Base-by-base conservation (phyloP, 192 early-diverging fungal species). In the Coemansia sp. region DNA sequence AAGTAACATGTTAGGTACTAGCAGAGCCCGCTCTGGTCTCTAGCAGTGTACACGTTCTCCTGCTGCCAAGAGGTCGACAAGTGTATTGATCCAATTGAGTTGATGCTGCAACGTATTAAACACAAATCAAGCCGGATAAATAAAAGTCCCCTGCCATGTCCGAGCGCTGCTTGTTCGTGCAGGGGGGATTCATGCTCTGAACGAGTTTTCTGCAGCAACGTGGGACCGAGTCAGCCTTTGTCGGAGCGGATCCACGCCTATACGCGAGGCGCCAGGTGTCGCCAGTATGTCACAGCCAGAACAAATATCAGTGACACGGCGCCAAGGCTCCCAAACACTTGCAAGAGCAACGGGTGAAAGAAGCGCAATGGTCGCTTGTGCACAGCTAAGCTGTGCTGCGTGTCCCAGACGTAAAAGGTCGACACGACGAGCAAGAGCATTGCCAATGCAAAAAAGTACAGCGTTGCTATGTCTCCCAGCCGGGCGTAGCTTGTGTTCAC, bases 251-350 rank as follows among this genome's bases (percentile, higher is more conserved):
- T 54, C 27, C 51, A 54, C 6, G 25, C 5, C 51, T 54, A 54
- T 25, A 25, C 14, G 10, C 2, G 1, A 27, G 14, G 51, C 6
- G 6, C 15, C 51, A 54, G 17, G 15, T 54, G 51, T 31, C 27
- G 51, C 51, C 51, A 54, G 29, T 54, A 54, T 31, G 29, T 15
- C n/a, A 76, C 25, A 9, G 78, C 73, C 22, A 81, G 42, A 0
- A 66, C 66, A 60, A 81, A 72, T 14, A 81, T 65, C 14, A 81
- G 38, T 2, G 78, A 81, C 29, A 39, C 66, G 0, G 78, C 78
- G 3, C 54, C 66, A 0, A 76, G 11, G 25, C 61, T 53, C 8
- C 78, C 78, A 6, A 60, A n/a, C 3, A 76, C 70, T 20, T 67
- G 70, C 20, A 76, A 20, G 19, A 72, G 58, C 42, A 81, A 10